Percentiles rank a stretch among this genome's conserved stretches.
These are phyloP conservation scores for Acanthamoeba castellanii DNA, from an alignment of 208 protist genomes.

Conservation along the genomic window DNA sequence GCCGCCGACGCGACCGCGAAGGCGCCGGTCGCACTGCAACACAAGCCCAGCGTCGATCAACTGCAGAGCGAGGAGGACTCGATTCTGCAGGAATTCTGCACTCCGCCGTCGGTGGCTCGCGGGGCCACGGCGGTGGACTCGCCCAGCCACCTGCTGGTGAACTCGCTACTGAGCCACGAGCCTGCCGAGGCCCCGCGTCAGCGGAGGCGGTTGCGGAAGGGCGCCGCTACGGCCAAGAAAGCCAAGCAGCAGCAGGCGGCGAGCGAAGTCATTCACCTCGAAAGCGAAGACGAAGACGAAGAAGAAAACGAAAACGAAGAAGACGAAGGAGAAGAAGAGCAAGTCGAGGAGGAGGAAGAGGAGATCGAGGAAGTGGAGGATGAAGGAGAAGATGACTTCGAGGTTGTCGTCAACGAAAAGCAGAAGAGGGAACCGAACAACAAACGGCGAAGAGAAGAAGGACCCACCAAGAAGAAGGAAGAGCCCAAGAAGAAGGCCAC, in stretches of 20 bases:
- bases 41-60: neutral
- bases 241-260: neutral
- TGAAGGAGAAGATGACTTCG: neutral
- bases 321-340: neutral
- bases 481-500: neutral
- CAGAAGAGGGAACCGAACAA: neutral
- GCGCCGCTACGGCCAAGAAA: neutral
- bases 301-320: neutral
- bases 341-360: neutral
- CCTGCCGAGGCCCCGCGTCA: neutral
- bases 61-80: neutral
- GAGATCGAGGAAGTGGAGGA: neutral
- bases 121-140: neutral
- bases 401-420: neutral
- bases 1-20: neutral
- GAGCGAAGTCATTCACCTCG: neutral
- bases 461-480: neutral
- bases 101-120: neutral
- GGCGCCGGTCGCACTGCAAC: neutral
- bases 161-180: neutral
- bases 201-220: neutral
- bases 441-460: neutral
- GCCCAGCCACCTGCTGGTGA: neutral
- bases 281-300: neutral
- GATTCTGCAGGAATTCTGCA: neutral